These are phyloP conservation scores for Periconia sp. DNA, from an alignment of 2,329 filamentous ascomycete genomes.

Conservation along the genomic window DNA sequence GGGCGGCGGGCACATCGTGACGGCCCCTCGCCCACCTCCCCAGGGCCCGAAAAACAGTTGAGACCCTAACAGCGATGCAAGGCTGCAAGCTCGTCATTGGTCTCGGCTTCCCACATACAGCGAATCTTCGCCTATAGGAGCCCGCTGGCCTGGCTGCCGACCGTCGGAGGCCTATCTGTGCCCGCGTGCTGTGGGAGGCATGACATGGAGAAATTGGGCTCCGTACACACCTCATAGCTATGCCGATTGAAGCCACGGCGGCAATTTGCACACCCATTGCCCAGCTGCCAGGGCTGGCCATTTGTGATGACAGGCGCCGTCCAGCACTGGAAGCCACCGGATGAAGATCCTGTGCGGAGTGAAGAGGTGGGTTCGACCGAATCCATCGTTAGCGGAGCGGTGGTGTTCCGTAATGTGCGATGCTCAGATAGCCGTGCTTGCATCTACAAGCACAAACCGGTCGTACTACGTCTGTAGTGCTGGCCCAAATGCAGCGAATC, in stretches of 20 bases:
- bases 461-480: no score
- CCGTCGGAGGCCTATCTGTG: conserved; percentile 9
- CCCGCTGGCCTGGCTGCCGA: conserved; percentile 5
- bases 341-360: no score
- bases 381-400: no score
- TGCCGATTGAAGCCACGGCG: conserved; percentile 7
- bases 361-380: no score
- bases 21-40: neutral
- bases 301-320: no score
- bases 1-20: neutral
- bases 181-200: neutral
- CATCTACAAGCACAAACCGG: no score
- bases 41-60: neutral
- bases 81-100: neutral
- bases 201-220: conserved; percentile 19
- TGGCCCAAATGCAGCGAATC: no score
- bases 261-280: no score
- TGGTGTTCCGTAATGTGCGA: no score
- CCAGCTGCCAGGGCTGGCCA: no score
- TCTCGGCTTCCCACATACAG: neutral
- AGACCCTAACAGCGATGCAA: neutral
- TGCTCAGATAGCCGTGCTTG: no score
- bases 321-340: conserved; percentile 34
- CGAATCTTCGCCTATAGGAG: neutral
- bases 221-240: no score